phyloP scores from a whole-genome alignment of 257 asterid genomes.

The Fraxinus anomala region DNA sequence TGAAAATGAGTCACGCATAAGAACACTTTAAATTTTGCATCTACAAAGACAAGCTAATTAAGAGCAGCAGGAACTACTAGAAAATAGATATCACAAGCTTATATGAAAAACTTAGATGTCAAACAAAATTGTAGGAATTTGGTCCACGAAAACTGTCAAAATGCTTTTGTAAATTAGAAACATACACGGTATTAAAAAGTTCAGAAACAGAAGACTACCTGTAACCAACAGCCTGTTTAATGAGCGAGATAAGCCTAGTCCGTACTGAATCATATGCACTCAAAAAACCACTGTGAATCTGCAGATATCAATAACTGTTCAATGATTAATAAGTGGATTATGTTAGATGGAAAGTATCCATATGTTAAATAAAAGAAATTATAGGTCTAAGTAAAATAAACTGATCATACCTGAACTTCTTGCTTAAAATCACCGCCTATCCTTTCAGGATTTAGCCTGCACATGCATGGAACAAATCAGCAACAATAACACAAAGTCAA shows the following conservation, averaged over 20 bases:
- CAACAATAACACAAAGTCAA: slow-evolving; percentile 8
- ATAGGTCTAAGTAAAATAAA: slow-evolving; percentile 17
- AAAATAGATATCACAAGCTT: neutral
- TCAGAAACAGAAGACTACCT: slow-evolving; percentile 39
- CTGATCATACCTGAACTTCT: slow-evolving; percentile 73
- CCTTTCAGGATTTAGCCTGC: slow-evolving; percentile 94
- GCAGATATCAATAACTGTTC: slow-evolving; percentile 29
- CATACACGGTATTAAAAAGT: neutral
- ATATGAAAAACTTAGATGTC: neutral
- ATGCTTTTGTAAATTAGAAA: neutral
- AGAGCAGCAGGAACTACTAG: neutral
- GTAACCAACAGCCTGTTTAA: slow-evolving; percentile 76
- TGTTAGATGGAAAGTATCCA: slow-evolving; percentile 14
- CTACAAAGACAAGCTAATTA: neutral
- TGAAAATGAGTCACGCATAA: neutral
- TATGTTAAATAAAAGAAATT: slow-evolving; percentile 2
- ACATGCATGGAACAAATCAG: slow-evolving; percentile 37
- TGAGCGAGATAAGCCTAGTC: slow-evolving; percentile 71
- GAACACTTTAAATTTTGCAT: too few species aligned
- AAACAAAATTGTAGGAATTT: neutral
- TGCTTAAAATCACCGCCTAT: slow-evolving; percentile 90
- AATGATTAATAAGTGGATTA: slow-evolving; percentile 21
- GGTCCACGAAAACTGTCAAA: too few species aligned
- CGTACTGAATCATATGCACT: slow-evolving; percentile 95
- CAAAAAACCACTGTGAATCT: slow-evolving; percentile 96